These are phyloP conservation scores for Eimeria acervulina DNA, from an alignment of 169 alveolate species.

Conservation along the genomic window DNA sequence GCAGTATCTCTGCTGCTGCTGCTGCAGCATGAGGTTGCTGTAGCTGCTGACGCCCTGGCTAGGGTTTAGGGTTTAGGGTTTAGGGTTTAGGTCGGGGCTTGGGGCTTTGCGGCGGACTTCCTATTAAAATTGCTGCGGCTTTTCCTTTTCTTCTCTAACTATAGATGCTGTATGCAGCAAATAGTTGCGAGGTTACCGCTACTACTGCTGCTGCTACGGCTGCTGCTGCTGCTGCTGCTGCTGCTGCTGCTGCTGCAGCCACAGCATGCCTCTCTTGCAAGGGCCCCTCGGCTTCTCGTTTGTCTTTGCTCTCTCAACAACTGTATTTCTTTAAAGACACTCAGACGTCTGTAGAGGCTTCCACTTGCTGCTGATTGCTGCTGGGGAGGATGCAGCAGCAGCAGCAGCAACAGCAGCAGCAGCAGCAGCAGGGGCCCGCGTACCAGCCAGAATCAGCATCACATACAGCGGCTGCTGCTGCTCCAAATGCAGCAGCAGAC, in stretches of 20 bases:
- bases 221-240: neutral
- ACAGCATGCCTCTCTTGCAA: neutral
- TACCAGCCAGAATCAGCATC: too few relatives aligned
- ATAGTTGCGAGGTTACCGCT: neutral
- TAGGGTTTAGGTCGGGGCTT: neutral
- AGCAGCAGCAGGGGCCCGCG: too few relatives aligned
- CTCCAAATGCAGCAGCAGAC: too few relatives aligned
- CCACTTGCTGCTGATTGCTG: too few relatives aligned
- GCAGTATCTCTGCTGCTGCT: neutral
- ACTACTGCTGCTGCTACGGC: neutral
- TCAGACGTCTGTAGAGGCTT: too few relatives aligned
- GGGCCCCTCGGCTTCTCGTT: too few relatives aligned
- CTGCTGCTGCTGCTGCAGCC: neutral
- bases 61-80: conserved; percentile 46
- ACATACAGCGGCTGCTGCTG: too few relatives aligned
- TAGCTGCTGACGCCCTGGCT: neutral
- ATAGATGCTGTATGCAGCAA: neutral
- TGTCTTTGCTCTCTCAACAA: too few relatives aligned
- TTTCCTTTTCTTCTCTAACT: neutral
- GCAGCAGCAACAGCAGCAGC: too few relatives aligned
- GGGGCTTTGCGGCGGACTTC: neutral
- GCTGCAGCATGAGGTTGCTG: neutral
- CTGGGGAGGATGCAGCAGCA: too few relatives aligned
- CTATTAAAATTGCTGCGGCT: neutral
- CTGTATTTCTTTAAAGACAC: too few relatives aligned